phyloP scores from a whole-genome alignment of 805 yeast species.

The Starmerella ratchasimensis region DNA sequence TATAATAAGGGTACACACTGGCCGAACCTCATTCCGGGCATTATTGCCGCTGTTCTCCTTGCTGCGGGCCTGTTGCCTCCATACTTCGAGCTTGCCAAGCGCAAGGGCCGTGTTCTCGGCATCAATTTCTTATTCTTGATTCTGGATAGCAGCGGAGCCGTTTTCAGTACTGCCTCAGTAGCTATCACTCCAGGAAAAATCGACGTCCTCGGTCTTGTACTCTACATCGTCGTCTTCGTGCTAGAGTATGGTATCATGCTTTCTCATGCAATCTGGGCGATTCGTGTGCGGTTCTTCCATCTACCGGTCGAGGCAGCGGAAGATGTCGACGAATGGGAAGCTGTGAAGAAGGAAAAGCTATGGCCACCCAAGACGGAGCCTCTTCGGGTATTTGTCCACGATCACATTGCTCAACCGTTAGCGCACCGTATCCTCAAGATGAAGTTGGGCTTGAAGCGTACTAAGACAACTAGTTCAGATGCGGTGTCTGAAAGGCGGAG shows the following conservation, averaged over 20 bases:
- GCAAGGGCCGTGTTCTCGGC: conserved; percentile 77
- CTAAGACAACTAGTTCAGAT: no score
- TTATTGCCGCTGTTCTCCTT: conserved; percentile 60
- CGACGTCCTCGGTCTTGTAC: conserved; percentile 67
- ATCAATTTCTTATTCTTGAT: conserved; percentile 67
- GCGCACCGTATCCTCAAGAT: conserved; percentile 1
- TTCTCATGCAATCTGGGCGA: conserved; percentile 59
- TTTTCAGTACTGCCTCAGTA: conserved; percentile 56
- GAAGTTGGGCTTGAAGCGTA: neutral
- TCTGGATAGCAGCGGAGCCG: conserved; percentile 71
- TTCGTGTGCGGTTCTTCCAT: conserved; percentile 22
- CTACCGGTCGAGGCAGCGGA: conserved; percentile 7
- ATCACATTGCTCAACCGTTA: conserved; percentile 7
- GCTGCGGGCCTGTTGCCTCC: conserved; percentile 80
- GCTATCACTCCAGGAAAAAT: conserved; percentile 40
- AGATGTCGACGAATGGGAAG: conserved; percentile 5
- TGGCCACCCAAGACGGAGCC: conserved; percentile 7
- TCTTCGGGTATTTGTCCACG: conserved; percentile 3
- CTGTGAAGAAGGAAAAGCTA: conserved; percentile 5
- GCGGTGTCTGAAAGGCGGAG: no score
- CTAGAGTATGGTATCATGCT: conserved; percentile 65
- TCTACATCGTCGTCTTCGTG: conserved; percentile 59
- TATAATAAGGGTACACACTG: conserved; percentile 41
- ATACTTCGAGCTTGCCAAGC: conserved; percentile 65
- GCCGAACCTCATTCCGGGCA: conserved; percentile 74